Evolutionary conservation across 306 rosid genomes (phyloP).

Genomic region (Hylodesmum podocarpum): DNA sequence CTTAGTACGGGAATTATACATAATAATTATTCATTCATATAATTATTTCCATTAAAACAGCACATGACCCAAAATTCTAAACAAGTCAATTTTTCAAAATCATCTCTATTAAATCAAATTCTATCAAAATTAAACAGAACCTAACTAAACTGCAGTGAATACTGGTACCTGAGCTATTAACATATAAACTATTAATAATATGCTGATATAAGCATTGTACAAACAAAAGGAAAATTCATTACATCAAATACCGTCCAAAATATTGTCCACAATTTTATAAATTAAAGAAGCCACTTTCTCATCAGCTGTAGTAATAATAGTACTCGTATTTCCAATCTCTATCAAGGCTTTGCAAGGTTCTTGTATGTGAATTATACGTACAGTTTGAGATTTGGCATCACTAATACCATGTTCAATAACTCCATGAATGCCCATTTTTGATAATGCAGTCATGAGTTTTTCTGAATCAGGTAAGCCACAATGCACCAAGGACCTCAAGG

Average conservation of each 20-base stretch:
- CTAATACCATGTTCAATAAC: constrained; percentile 27
- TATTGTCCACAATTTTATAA: constrained; percentile 50
- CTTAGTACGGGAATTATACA: too few species aligned
- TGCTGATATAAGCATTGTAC: constrained; percentile 1
- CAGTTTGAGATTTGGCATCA: constrained; percentile 35
- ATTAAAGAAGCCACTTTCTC: constrained; percentile 50
- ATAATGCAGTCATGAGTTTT: constrained; percentile 54
- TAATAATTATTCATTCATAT: too few species aligned
- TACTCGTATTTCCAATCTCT: constrained; percentile 52
- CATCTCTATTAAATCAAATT: background rate
- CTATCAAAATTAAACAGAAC: background rate
- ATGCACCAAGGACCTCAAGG: constrained; percentile 40
- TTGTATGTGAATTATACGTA: constrained; percentile 31
- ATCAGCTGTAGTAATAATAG: constrained; percentile 48
- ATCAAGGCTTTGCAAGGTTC: constrained; percentile 64
- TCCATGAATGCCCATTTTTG: constrained; percentile 60
- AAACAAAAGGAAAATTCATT: background rate
- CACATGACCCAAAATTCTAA: too few species aligned
- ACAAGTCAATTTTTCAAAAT: background rate
- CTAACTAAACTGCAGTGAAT: background rate
- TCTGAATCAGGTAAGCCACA: constrained; percentile 58
- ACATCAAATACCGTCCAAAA: constrained; percentile 47
- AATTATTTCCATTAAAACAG: too few species aligned
- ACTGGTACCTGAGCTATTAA: background rate
- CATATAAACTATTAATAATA: background rate